These are phyloP conservation scores for Rhododendron vialii DNA, from an alignment of 148 eudicot species.

Conservation along the genomic window DNA sequence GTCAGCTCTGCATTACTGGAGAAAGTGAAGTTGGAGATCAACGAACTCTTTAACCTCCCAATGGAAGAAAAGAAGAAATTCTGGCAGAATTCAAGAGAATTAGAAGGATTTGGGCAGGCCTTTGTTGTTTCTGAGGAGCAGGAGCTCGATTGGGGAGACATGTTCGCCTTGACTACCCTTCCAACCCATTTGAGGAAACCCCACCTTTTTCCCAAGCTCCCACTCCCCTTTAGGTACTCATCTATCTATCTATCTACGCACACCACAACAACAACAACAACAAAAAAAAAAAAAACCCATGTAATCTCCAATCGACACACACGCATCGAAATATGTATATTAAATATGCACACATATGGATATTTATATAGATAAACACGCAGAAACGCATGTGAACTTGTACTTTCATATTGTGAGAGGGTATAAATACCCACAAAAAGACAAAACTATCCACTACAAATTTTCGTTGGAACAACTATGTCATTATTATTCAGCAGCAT, in stretches of 20 bases:
- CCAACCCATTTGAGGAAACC: constrained; percentile 22
- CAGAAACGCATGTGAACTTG: not conserved
- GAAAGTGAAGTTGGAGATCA: constrained; percentile 17
- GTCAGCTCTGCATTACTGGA: constrained; percentile 18
- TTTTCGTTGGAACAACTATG: not conserved
- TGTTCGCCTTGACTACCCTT: constrained; percentile 17
- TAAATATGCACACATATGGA: not conserved
- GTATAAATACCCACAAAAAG: no score
- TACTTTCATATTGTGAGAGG: not conserved
- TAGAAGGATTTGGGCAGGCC: constrained; percentile 34
- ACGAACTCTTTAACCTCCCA: constrained; percentile 8
- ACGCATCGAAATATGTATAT: not conserved
- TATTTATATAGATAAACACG: no score
- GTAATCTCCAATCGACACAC: no score
- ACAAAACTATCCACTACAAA: not conserved
- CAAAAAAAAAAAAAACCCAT: no score
- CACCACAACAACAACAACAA: no score
- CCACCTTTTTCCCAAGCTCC: not conserved
- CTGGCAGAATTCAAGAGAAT: constrained; percentile 15
- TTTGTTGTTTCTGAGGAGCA: constrained; percentile 36
- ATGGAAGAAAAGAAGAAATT: constrained; percentile 28
- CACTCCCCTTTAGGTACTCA: not conserved
- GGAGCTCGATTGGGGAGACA: constrained; percentile 38
- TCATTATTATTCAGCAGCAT: not conserved
- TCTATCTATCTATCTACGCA: not conserved